Conservation (phyloP, 176 grass and related monocot genomes). For the Neostapfia colusana region DNA sequence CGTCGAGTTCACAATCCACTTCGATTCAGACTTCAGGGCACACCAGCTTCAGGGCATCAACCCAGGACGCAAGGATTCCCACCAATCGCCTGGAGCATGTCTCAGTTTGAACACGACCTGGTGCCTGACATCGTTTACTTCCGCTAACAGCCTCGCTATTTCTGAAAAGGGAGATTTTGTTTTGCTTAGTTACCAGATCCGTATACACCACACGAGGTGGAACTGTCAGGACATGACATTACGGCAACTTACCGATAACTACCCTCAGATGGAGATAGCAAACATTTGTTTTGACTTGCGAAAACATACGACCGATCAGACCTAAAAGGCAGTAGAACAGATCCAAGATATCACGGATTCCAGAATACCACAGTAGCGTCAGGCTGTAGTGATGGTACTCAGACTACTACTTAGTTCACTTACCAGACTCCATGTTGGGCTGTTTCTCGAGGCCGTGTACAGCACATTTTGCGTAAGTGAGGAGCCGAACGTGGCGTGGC, state of each 20-base stretch:
- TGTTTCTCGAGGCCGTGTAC: conserved; percentile 69
- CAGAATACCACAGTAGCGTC: neutral
- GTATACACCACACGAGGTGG: neutral
- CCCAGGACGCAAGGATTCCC: neutral
- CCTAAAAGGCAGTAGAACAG: conserved; percentile 47
- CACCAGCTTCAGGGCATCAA: neutral
- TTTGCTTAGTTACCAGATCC: neutral
- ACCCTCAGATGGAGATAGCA: conserved; percentile 62
- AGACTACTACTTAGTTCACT: conserved; percentile 7
- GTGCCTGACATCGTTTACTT: conserved; percentile 45
- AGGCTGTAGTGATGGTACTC: neutral
- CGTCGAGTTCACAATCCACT: neutral
- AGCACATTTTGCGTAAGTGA: conserved; percentile 83
- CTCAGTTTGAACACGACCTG: conserved; percentile 48
- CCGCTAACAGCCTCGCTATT: conserved; percentile 37
- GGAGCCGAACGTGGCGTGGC: conserved; percentile 66
- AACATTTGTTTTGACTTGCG: conserved; percentile 52
- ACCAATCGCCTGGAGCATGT: conserved; percentile 31
- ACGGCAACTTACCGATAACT: conserved; percentile 53
- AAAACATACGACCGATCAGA: conserved; percentile 33
- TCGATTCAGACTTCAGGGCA: neutral
- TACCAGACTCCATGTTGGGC: conserved; percentile 45
- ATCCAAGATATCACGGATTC: conserved; percentile 14
- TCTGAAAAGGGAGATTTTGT: conserved; percentile 40
- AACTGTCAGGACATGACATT: neutral